These are phyloP conservation scores for Nicotiana knightiana DNA, from an alignment of 257 asterid species.

Conservation along the genomic window DNA sequence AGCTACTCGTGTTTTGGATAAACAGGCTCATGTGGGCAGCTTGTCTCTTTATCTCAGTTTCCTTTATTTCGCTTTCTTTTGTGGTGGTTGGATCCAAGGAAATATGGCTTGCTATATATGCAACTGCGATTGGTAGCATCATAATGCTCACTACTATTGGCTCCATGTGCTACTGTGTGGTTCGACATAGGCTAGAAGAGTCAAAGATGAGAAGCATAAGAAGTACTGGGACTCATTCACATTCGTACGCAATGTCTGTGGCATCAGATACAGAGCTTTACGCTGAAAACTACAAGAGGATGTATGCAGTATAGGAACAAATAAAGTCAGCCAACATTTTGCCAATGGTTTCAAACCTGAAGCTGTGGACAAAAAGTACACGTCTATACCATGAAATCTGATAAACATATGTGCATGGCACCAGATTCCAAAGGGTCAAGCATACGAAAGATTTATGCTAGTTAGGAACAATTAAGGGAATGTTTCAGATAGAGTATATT, in stretches of 20 bases:
- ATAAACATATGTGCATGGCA: not conserved
- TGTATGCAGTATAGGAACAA: constrained; percentile 68
- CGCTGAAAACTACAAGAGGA: constrained; percentile 59
- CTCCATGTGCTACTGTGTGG: constrained; percentile 83
- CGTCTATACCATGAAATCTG: not conserved
- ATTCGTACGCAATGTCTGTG: constrained; percentile 65
- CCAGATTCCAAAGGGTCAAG: not conserved
- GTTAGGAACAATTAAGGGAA: not conserved
- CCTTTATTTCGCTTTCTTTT: constrained; percentile 76
- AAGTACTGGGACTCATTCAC: constrained; percentile 46
- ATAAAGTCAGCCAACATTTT: not conserved
- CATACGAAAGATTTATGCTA: not conserved
- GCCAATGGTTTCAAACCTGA: not conserved
- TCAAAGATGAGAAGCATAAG: constrained; percentile 67
- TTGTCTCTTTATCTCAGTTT: constrained; percentile 76
- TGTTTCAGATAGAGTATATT: not conserved
- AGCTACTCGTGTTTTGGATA: constrained; percentile 76
- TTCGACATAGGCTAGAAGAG: constrained; percentile 76
- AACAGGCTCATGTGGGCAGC: constrained; percentile 99
- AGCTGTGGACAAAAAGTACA: not conserved
- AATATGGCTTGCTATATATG: constrained; percentile 75
- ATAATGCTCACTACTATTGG: constrained; percentile 88
- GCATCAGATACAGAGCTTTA: constrained; percentile 64
- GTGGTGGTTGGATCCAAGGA: constrained; percentile 73
- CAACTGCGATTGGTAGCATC: constrained; percentile 67